Base-by-base conservation (phyloP, 83 land plant species). In the Larix sibirica region DNA sequence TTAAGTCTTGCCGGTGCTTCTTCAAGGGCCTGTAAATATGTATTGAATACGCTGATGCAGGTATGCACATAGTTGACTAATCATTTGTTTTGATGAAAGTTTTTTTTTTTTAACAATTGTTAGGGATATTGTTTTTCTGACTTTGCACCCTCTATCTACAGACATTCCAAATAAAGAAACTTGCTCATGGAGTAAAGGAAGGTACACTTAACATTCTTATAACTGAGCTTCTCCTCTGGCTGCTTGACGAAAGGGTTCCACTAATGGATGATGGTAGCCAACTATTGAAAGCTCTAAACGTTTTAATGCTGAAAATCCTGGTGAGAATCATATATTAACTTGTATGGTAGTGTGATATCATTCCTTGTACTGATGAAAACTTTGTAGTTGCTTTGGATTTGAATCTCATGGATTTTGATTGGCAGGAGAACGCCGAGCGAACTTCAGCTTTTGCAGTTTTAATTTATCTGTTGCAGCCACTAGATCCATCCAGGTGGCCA, bases 261-360 rank as follows among this genome's bases (percentile, higher is more conserved):
- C 80, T 84, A 21, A 96, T 98, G 99, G 99, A 98, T 85, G 99
- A 98, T 90, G 99, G 99, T 75, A 96, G 99, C 85, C 99, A 96
- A 86, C 98, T 98, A 16, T 80, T 98, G 80, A 98, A 95, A 89
- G 99, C 99, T 5, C 80, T 98, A 68, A 98, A 98, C 87, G 97
- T 98, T 79, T 81, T 98, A 80, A 96, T 98, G 99, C 91, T 98
- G 36, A 96, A 98, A 82, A 98, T 98, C 66, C 82, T 98, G 99
- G 99, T 97, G 81, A 47, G 80, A 23, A 42, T 62, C 4, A 14
- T 56, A 62, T 12, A 31, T 77, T 73, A 76, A 12, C n/a, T 71
- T 68, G 14, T 38, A 2, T 23, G 23, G 1, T 69, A 9, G 21
- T 75, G 26, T 75, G 66, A 83, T 80, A 64, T 67, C 20, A 6